A percentile compares a stretch with the other conserved stretches of the same genome.
These are phyloP conservation scores for Colletotrichum incanum DNA, from an alignment of 2,329 filamentous ascomycete genomes.

Conservation along the genomic window DNA sequence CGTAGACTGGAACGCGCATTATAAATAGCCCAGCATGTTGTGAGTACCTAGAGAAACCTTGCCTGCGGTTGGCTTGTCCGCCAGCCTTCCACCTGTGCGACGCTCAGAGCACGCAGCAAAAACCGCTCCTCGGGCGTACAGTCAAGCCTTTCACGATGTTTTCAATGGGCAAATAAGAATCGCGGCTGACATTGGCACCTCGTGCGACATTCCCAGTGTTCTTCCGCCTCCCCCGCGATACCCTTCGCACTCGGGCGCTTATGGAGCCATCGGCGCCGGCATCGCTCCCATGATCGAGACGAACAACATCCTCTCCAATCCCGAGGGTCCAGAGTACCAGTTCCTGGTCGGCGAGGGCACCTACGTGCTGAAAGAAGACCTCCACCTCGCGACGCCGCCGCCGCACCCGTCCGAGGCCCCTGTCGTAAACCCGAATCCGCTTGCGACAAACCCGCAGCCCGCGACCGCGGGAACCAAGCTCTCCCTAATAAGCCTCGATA, in stretches of 20 bases:
- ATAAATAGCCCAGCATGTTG: slow-evolving; percentile 40
- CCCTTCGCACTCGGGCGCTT: slow-evolving; percentile 80
- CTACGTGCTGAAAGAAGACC: slow-evolving; percentile 90
- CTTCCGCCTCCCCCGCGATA: slow-evolving; percentile 91
- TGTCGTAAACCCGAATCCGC: slow-evolving; percentile 88
- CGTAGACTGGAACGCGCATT: not conserved
- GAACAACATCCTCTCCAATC: slow-evolving; percentile 88
- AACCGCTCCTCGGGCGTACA: not conserved
- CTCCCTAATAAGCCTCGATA: slow-evolving; percentile 81
- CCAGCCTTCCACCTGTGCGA: slow-evolving; percentile 5
- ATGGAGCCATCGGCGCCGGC: slow-evolving; percentile 78
- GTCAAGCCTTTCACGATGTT: not conserved
- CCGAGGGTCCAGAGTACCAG: slow-evolving; percentile 86
- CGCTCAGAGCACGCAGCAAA: not conserved
- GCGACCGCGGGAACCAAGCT: slow-evolving; percentile 88
- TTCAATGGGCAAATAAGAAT: not conserved
- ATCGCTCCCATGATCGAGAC: slow-evolving; percentile 89
- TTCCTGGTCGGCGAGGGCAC: slow-evolving; percentile 97
- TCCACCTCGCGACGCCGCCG: slow-evolving; percentile 93
- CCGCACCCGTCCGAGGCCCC: slow-evolving; percentile 96
- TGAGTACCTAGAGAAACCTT: slow-evolving; percentile 19
- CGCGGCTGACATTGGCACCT: slow-evolving; percentile 19
- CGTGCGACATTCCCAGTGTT: slow-evolving; percentile 69
- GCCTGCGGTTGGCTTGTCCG: not conserved
- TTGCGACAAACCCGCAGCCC: slow-evolving; percentile 88